Evolutionary conservation across 345 rosid genomes (phyloP).

Genomic region (Eucalyptus pauciflora): DNA sequence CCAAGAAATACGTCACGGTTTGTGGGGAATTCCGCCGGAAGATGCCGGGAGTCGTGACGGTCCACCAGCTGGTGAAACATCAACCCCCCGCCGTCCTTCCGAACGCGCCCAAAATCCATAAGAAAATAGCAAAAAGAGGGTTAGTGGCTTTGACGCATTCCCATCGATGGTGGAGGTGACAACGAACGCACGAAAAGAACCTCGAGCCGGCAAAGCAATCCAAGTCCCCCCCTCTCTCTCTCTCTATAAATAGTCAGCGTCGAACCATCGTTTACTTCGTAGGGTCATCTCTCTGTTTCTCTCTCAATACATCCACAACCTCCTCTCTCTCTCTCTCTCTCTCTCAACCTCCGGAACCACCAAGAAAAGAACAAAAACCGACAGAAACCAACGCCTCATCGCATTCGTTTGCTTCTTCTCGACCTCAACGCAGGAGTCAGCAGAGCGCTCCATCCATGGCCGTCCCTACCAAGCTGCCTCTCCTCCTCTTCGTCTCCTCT

Average conservation of each 20-base stretch:
- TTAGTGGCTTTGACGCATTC: background rate
- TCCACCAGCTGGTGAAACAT: background rate
- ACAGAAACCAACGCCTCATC: background rate
- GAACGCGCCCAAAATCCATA: background rate
- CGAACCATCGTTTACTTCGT: background rate
- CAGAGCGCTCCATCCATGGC: constrained; percentile 20
- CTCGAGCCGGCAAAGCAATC: background rate
- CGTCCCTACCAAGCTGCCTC: constrained; percentile 29
- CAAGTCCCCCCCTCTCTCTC: background rate
- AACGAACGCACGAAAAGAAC: background rate
- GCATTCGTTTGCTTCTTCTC: background rate
- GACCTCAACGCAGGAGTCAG: background rate
- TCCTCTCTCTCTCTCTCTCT: background rate
- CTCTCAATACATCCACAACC: background rate
- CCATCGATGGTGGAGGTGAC: background rate
- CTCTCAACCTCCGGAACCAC: background rate
- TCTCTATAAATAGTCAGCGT: background rate
- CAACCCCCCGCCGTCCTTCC: background rate
- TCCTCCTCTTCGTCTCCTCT: constrained; percentile 38
- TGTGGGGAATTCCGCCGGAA: background rate
- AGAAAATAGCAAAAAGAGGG: background rate
- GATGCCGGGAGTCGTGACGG: background rate
- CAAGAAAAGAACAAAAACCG: background rate
- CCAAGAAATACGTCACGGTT: background rate
- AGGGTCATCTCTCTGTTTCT: background rate